phyloP scores from a whole-genome alignment of 345 rosid species.

The Sonneratia alba region DNA sequence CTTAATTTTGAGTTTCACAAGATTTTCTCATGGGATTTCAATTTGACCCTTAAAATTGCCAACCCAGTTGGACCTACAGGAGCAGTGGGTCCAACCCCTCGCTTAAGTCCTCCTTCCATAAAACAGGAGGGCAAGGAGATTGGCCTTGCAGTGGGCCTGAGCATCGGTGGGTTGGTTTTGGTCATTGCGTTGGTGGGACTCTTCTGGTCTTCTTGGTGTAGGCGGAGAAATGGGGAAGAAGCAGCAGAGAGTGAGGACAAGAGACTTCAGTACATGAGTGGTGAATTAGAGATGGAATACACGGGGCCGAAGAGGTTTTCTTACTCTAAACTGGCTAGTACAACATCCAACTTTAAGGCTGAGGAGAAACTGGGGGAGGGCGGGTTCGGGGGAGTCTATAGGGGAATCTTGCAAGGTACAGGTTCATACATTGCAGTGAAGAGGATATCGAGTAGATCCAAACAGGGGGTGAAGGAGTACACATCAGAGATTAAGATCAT shows the following conservation, averaged over 20 bases:
- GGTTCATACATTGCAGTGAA: background rate
- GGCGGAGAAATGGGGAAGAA: too few species aligned
- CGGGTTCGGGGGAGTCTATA: constrained; percentile 4
- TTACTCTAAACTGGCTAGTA: background rate
- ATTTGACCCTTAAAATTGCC: background rate
- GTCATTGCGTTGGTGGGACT: too few species aligned
- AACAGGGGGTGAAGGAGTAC: constrained; percentile 4
- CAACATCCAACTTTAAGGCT: background rate
- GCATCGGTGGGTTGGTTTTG: too few species aligned
- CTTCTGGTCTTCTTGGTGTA: too few species aligned
- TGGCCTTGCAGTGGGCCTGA: too few species aligned
- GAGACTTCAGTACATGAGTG: too few species aligned
- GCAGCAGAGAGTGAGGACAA: too few species aligned
- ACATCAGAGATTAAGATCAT: constrained; percentile 7
- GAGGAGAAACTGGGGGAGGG: constrained; percentile 1
- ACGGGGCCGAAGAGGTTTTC: constrained; percentile 8
- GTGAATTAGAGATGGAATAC: too few species aligned
- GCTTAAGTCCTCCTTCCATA: too few species aligned
- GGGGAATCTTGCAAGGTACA: background rate
- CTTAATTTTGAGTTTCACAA: background rate
- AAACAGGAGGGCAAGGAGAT: too few species aligned
- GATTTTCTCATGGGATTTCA: constrained; percentile 12
- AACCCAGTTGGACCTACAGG: too few species aligned
- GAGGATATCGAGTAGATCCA: background rate
- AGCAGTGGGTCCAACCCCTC: too few species aligned